A percentile compares a stretch with the other conserved stretches of the same genome.
Conservation (phyloP, 768 basidiomycete genomes). For the Leccinum subgranulosum region DNA sequence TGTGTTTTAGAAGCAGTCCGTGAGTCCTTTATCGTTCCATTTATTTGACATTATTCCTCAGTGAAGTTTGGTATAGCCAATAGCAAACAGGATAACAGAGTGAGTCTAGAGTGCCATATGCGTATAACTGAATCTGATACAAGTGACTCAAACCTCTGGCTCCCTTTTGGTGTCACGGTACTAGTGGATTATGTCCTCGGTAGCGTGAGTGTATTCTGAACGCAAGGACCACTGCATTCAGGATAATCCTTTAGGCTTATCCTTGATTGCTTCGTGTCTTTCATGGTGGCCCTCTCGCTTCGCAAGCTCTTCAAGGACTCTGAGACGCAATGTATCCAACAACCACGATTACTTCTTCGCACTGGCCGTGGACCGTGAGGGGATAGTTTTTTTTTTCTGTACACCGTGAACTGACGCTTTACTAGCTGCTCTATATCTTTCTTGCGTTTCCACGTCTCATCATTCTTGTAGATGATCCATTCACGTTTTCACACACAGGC, state of each 20-base stretch:
- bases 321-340: neutral
- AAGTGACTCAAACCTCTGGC: neutral
- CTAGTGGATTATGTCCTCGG: neutral
- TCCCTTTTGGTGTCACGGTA: neutral
- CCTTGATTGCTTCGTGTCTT: neutral
- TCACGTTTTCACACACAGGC: neutral
- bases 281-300: conserved; percentile 2
- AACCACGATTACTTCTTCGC: neutral
- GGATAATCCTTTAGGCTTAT: neutral
- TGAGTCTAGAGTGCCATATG: neutral
- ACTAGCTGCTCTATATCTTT: neutral
- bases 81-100: neutral
- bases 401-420: neutral
- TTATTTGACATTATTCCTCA: no score
- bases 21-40: neutral
- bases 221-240: neutral
- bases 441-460: neutral
- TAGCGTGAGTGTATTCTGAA: neutral
- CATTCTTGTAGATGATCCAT: neutral
- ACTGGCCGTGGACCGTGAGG: conserved; percentile 10
- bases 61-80: neutral
- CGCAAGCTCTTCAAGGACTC: neutral
- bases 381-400: neutral
- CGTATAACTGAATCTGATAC: neutral
- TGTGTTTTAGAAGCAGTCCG: neutral